Evolutionary conservation across 495 filamentous ascomycete species (phyloP).

Genomic region (Penicillium herquei): DNA sequence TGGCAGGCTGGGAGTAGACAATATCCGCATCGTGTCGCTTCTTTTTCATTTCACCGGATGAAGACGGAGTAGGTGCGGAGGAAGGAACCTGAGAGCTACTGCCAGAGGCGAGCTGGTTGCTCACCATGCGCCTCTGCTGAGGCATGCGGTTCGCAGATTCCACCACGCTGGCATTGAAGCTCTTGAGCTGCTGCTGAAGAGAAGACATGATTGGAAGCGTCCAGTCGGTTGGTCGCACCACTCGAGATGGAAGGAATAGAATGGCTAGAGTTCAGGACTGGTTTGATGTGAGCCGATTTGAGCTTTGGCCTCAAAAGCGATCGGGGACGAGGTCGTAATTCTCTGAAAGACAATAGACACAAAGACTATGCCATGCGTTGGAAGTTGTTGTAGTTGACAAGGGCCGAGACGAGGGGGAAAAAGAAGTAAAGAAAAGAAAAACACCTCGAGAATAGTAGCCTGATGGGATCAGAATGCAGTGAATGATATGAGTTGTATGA

Average conservation of each 20-base stretch:
- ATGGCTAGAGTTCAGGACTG: neutral
- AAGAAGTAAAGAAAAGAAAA: neutral
- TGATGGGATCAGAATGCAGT: neutral
- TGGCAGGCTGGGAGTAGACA: constrained; percentile 74
- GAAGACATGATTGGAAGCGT: constrained; percentile 37
- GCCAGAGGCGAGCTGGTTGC: constrained; percentile 30
- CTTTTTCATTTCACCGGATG: constrained; percentile 49
- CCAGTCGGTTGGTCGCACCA: neutral
- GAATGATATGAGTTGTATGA: too few relatives aligned
- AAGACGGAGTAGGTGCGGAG: constrained; percentile 38
- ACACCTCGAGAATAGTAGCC: neutral
- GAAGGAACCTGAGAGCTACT: constrained; percentile 43
- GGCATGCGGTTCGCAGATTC: constrained; percentile 44
- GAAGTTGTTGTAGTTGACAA: too few relatives aligned
- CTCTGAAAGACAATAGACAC: too few relatives aligned
- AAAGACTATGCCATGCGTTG: too few relatives aligned
- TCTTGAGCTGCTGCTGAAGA: constrained; percentile 48
- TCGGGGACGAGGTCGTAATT: too few relatives aligned
- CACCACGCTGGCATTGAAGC: constrained; percentile 46
- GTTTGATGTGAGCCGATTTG: constrained; percentile 2
- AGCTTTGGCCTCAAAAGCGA: constrained; percentile 7
- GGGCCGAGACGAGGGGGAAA: too few relatives aligned
- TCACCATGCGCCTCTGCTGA: constrained; percentile 40
- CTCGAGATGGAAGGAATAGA: neutral
- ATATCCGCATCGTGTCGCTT: constrained; percentile 58